Percentiles rank a stretch among this genome's conserved stretches.
These are phyloP conservation scores for Melastoma malabathricum DNA, from an alignment of 345 rosid genomes.

Conservation along the genomic window DNA sequence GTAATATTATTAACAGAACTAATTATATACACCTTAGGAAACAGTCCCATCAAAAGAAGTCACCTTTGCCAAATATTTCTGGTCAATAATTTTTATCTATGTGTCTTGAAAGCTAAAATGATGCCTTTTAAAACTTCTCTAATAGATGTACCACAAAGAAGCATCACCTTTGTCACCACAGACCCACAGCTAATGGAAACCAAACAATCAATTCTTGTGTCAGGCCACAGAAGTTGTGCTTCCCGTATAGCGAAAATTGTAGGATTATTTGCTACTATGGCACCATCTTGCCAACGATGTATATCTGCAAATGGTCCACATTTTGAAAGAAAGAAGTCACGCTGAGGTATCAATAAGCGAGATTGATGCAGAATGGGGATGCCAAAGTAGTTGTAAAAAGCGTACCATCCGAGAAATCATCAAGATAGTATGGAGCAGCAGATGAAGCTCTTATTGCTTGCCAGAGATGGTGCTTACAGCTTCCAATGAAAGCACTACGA, in stretches of 20 bases:
- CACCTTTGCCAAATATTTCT: no score
- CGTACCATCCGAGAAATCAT: constrained; percentile 90
- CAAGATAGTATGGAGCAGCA: constrained; percentile 98
- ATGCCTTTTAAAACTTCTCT: background rate
- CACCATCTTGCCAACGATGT: constrained; percentile 99
- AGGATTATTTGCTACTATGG: constrained; percentile 96
- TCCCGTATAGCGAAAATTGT: constrained; percentile 85
- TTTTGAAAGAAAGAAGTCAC: constrained; percentile 2
- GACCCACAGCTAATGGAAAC: constrained; percentile 97
- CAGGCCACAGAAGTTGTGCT: constrained; percentile 99
- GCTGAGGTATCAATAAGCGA: background rate
- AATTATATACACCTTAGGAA: no score
- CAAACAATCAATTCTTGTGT: constrained; percentile 82
- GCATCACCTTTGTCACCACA: constrained; percentile 79
- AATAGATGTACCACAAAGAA: background rate
- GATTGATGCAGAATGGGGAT: background rate
- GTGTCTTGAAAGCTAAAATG: no score
- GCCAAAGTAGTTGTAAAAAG: background rate
- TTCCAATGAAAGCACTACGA: constrained; percentile 89
- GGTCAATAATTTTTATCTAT: no score
- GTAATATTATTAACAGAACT: no score
- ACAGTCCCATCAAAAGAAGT: no score
- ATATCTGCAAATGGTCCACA: constrained; percentile 29
- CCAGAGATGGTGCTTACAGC: constrained; percentile 94
- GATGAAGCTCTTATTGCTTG: constrained; percentile 99